phyloP scores from a whole-genome alignment of 306 rosid species.

The Prunus padus region DNA sequence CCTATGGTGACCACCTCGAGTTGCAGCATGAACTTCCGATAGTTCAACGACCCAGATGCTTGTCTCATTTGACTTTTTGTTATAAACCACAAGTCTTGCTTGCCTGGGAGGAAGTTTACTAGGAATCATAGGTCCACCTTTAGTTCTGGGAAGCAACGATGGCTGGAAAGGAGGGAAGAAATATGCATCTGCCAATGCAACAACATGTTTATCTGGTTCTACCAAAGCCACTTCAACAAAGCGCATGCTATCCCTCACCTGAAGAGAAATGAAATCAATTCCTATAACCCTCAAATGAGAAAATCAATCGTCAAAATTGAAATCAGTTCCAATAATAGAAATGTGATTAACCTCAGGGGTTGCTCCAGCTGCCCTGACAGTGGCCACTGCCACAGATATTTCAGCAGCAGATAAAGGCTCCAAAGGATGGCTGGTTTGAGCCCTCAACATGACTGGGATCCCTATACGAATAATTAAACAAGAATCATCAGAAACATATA shows the following conservation, averaged over 20 bases:
- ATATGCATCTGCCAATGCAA: slow-evolving; percentile 83
- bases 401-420: slow-evolving; percentile 83
- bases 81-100: slow-evolving; percentile 73
- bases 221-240: slow-evolving; percentile 67
- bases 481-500: slow-evolving; percentile 5
- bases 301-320: slow-evolving; percentile 6
- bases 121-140: slow-evolving; percentile 75
- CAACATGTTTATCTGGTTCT: slow-evolving; percentile 75
- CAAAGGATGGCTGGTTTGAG: slow-evolving; percentile 75
- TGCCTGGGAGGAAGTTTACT: slow-evolving; percentile 73
- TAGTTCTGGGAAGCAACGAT: slow-evolving; percentile 70
- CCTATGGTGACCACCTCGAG: slow-evolving; percentile 87
- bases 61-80: slow-evolving; percentile 71
- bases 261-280: slow-evolving; percentile 7
- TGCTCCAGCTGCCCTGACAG: slow-evolving; percentile 79
- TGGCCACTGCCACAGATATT: slow-evolving; percentile 78
- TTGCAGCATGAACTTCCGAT: slow-evolving; percentile 70
- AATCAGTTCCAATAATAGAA: background rate
- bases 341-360: slow-evolving; percentile 67
- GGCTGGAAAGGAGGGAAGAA: slow-evolving; percentile 91
- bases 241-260: slow-evolving; percentile 86
- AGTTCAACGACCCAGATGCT: slow-evolving; percentile 76
- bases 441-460: slow-evolving; percentile 59
- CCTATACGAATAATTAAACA: slow-evolving; percentile 37
- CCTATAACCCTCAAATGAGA: slow-evolving; percentile 14